A percentile compares a stretch with the other conserved stretches of the same genome.
phyloP scores from a whole-genome alignment of 2,329 filamentous ascomycete species.

The Colletotrichum eremochloae region DNA sequence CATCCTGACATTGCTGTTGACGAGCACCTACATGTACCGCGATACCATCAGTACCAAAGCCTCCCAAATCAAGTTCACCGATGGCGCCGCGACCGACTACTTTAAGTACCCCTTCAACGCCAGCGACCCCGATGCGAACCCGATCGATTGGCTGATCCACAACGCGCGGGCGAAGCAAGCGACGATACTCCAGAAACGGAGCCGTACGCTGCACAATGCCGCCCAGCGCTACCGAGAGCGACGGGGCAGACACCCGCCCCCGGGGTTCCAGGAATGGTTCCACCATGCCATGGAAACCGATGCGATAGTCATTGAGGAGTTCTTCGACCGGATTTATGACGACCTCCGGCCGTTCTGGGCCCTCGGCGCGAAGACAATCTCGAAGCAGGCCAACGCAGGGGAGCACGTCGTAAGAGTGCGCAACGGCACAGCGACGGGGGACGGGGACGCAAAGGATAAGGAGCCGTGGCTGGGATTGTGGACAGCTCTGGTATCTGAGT shows the following conservation, averaged over 20 bases:
- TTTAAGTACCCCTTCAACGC: slow-evolving; percentile 42
- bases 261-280: slow-evolving; percentile 74
- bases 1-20: slow-evolving; percentile 33
- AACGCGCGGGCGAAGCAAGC: slow-evolving; percentile 60
- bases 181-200: slow-evolving; percentile 58
- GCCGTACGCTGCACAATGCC: slow-evolving; percentile 63
- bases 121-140: slow-evolving; percentile 53
- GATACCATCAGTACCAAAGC: slow-evolving; percentile 36
- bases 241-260: slow-evolving; percentile 72
- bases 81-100: slow-evolving; percentile 40
- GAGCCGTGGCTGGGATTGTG: slow-evolving; percentile 63
- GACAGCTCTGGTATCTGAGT: slow-evolving; percentile 63
- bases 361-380: slow-evolving; percentile 58
- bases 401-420: slow-evolving; percentile 63
- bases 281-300: slow-evolving; percentile 64
- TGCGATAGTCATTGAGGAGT: slow-evolving; percentile 72
- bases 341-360: slow-evolving; percentile 74
- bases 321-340: slow-evolving; percentile 74
- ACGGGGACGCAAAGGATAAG: slow-evolving; percentile 55
- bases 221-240: slow-evolving; percentile 68
- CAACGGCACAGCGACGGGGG: slow-evolving; percentile 55
- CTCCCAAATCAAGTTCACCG: slow-evolving; percentile 38
- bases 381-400: slow-evolving; percentile 57
- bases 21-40: slow-evolving; percentile 42
- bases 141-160: slow-evolving; percentile 65